Evolutionary conservation across 495 filamentous ascomycete species (phyloP).

Genomic region (Hypoxylon trugodes): DNA sequence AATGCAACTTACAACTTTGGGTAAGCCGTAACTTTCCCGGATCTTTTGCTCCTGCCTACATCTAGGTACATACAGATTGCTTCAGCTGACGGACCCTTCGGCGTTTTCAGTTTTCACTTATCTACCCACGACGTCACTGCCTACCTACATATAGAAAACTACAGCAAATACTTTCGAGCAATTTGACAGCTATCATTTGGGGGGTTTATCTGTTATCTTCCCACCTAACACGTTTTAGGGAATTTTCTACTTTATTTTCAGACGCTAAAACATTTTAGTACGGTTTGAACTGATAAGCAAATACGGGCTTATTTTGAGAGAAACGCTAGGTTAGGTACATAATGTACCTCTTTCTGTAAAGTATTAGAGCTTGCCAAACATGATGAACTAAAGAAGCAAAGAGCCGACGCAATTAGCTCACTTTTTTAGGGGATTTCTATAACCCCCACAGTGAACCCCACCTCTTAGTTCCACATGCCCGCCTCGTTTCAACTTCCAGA

Average conservation of each 20-base stretch:
- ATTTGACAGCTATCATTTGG: constrained; percentile 16
- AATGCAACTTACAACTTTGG: constrained; percentile 1
- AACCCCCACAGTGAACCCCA: constrained; percentile 25
- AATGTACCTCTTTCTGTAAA: too few species aligned
- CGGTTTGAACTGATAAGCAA: constrained; percentile 19
- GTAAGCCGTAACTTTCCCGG: constrained; percentile 22
- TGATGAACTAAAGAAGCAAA: neutral
- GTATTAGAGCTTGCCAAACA: too few species aligned
- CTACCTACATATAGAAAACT: constrained; percentile 14
- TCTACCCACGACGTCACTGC: constrained; percentile 34
- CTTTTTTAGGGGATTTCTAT: constrained; percentile 15
- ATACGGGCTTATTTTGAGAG: too few species aligned
- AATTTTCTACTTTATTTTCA: neutral
- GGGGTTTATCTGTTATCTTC: constrained; percentile 27
- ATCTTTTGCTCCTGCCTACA: constrained; percentile 10
- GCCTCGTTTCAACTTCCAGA: constrained; percentile 31
- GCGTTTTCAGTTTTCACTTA: constrained; percentile 2
- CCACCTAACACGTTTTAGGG: neutral
- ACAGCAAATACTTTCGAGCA: constrained; percentile 28
- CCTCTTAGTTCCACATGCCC: constrained; percentile 29
- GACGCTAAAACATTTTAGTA: too few species aligned
- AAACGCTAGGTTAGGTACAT: too few species aligned
- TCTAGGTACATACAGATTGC: neutral
- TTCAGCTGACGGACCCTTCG: constrained; percentile 13
- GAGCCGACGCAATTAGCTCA: constrained; percentile 11